Evolutionary conservation across 352 stramenopile species (phyloP).

Genomic region (Globisporangium iwayamae): DNA sequence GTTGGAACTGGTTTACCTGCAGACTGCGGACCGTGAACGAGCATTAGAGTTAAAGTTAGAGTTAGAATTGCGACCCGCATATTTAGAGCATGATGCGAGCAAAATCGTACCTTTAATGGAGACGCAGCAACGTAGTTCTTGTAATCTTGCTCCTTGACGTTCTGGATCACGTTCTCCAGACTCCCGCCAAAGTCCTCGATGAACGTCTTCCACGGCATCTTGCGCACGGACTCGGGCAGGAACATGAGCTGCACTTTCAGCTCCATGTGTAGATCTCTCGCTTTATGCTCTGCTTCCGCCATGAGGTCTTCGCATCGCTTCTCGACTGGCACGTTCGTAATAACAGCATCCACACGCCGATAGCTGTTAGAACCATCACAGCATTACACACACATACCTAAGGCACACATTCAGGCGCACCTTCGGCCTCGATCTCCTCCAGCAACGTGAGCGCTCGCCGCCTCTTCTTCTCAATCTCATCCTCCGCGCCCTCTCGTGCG

Average conservation of each 20-base stretch:
- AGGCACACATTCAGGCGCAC: constrained; percentile 21
- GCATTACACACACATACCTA: background rate
- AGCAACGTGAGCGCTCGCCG: constrained; percentile 40
- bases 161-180: constrained; percentile 69
- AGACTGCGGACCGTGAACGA: background rate
- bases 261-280: constrained; percentile 65
- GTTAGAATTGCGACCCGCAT: background rate
- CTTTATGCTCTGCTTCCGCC: constrained; percentile 47
- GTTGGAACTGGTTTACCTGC: background rate
- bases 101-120: constrained; percentile 22
- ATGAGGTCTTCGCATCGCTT: constrained; percentile 58
- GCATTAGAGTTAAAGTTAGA: background rate
- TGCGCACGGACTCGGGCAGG: constrained; percentile 61
- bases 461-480: constrained; percentile 36
- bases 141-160: constrained; percentile 33
- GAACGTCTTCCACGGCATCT: constrained; percentile 80
- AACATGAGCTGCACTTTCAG: constrained; percentile 79
- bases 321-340: constrained; percentile 35
- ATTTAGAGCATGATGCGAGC: background rate
- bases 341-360: background rate
- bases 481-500: constrained; percentile 12
- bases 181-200: constrained; percentile 74
- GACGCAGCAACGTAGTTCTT: constrained; percentile 35
- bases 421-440: constrained; percentile 59
- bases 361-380: background rate